Conservation (phyloP, 805 yeast species). For the Lachancea lanzarotensis region DNA sequence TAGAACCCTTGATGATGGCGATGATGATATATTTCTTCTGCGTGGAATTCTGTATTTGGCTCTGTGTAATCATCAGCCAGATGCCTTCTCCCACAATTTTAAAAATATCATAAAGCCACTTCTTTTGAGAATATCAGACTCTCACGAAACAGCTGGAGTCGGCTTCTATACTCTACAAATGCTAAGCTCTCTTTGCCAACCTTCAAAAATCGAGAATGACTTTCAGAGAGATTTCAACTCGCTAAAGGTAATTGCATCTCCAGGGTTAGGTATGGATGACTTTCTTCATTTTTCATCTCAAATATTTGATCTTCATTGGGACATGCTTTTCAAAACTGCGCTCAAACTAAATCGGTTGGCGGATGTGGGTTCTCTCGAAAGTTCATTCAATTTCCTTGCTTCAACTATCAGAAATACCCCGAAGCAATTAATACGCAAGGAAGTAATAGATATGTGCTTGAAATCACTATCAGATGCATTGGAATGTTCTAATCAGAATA, state of each 20-base stretch:
- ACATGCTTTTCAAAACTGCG: constrained; percentile 6
- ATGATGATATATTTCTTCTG: neutral
- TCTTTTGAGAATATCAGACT: neutral
- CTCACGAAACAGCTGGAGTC: no score
- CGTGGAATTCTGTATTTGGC: constrained; percentile 1
- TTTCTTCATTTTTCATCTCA: constrained; percentile 14
- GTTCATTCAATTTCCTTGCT: neutral
- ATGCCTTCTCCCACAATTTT: neutral
- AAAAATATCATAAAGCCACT: neutral
- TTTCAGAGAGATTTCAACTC: constrained; percentile 10
- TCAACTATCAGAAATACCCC: neutral
- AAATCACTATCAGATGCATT: neutral
- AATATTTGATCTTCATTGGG: constrained; percentile 9
- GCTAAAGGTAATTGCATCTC: constrained; percentile 22
- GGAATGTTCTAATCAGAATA: neutral
- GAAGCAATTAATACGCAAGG: neutral
- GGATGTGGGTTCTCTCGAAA: neutral
- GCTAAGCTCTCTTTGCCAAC: neutral
- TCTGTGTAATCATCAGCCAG: neutral
- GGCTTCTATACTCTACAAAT: neutral
- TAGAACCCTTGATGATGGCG: neutral
- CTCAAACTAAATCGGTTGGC: neutral
- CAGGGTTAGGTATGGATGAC: constrained; percentile 17
- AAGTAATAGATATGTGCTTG: neutral
- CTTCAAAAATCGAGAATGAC: neutral